phyloP scores from a whole-genome alignment of 805 yeast species.

The Saccharomycopsis vini region DNA sequence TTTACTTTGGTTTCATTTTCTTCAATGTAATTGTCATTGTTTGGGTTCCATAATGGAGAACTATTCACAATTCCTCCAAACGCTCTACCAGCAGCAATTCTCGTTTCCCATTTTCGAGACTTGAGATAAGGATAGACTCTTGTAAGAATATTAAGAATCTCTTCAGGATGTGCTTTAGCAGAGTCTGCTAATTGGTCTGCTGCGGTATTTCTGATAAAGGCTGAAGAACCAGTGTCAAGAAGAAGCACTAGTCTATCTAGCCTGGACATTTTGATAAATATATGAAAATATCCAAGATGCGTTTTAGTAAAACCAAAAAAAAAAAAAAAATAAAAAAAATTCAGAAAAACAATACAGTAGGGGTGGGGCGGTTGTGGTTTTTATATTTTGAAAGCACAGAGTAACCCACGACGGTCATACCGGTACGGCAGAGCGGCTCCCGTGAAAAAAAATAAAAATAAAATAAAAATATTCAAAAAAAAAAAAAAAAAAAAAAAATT shows the following conservation, averaged over 20 bases:
- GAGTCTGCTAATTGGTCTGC: constrained; percentile 94
- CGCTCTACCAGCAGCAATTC: constrained; percentile 91
- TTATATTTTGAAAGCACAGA: too few species aligned
- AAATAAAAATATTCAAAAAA: too few species aligned
- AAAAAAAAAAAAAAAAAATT: too few species aligned
- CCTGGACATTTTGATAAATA: constrained; percentile 29
- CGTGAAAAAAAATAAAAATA: too few species aligned
- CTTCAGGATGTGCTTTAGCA: constrained; percentile 93
- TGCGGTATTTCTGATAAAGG: constrained; percentile 88
- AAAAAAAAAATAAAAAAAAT: constrained; percentile 1
- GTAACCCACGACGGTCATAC: too few species aligned
- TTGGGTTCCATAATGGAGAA: constrained; percentile 77
- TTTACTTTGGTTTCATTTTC: constrained; percentile 23
- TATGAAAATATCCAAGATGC: not conserved
- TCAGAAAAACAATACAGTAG: too few species aligned
- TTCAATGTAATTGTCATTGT: constrained; percentile 9
- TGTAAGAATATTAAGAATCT: constrained; percentile 69
- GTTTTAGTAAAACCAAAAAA: not conserved
- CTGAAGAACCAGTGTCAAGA: constrained; percentile 91
- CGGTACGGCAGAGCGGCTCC: too few species aligned
- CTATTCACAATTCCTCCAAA: constrained; percentile 85
- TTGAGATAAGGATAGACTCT: constrained; percentile 85
- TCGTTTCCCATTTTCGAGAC: constrained; percentile 88
- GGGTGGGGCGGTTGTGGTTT: too few species aligned
- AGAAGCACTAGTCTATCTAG: constrained; percentile 35